Percentiles rank a stretch among this genome's conserved stretches.
phyloP scores from a whole-genome alignment of 1,139 yeast genomes.

The Keqinozyma sinolaborantium region DNA sequence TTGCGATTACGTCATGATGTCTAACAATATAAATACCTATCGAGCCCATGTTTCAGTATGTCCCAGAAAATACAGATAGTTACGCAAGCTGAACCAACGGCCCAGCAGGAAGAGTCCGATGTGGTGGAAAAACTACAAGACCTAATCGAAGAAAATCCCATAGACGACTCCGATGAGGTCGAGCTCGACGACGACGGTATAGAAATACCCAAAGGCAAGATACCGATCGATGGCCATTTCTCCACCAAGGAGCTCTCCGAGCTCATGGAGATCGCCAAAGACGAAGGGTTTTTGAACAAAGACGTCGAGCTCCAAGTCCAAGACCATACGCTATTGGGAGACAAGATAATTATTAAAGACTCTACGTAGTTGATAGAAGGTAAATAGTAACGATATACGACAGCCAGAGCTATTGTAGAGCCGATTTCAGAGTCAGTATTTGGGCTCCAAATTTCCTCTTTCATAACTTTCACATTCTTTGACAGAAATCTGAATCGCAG shows the following conservation, averaged over 20 bases:
- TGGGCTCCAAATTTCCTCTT: no score
- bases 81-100: neutral
- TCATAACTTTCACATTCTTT: no score
- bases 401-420: no score
- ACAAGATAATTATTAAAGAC: constrained; percentile 15
- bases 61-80: neutral
- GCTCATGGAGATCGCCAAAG: constrained; percentile 27
- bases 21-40: neutral
- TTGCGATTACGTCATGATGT: neutral
- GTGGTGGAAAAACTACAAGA: neutral
- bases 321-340: constrained; percentile 17
- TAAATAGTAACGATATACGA: no score
- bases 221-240: constrained; percentile 41
- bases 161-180: constrained; percentile 4
- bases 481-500: no score
- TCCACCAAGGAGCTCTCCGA: constrained; percentile 31
- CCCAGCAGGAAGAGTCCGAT: neutral
- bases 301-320: constrained; percentile 24
- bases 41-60: no score
- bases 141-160: neutral
- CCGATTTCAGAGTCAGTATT: no score
- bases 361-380: no score
- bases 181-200: constrained; percentile 33
- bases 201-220: constrained; percentile 34
- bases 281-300: constrained; percentile 25